phyloP scores from a whole-genome alignment of 139 green algal genomes.

The Zygnema cylindricum region DNA sequence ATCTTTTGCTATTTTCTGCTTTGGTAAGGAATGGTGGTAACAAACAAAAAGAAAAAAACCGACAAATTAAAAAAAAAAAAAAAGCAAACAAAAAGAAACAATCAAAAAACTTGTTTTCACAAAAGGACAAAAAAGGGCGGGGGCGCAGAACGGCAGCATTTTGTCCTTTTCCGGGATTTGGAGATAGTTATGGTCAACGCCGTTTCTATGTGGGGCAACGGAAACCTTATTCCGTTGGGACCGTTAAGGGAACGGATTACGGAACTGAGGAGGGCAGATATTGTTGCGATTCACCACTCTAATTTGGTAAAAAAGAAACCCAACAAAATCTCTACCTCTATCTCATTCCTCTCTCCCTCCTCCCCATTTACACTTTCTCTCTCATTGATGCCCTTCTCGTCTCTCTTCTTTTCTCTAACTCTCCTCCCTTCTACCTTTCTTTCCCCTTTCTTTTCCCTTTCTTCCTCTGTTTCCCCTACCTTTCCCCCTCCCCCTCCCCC shows the following conservation, averaged over 20 bases:
- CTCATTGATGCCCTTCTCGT: neutral
- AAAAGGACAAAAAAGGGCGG: neutral
- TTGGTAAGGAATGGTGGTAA: too few relatives aligned
- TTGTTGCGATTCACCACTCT: slow-evolving; percentile 49
- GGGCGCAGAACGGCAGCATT: slow-evolving; percentile 36
- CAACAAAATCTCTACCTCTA: neutral
- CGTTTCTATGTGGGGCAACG: slow-evolving; percentile 37
- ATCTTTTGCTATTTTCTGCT: too few relatives aligned
- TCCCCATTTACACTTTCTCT: neutral
- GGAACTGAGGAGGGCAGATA: slow-evolving; percentile 7
- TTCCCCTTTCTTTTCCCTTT: neutral
- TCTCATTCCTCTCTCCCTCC: neutral
- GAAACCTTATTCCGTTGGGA: slow-evolving; percentile 21
- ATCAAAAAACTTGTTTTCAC: neutral
- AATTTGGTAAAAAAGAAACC: slow-evolving; percentile 41
- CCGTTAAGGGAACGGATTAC: slow-evolving; percentile 42
- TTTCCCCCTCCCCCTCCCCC: neutral
- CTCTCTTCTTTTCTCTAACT: neutral
- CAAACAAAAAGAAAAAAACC: too few relatives aligned
- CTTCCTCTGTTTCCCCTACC: neutral
- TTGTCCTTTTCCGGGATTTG: slow-evolving; percentile 19
- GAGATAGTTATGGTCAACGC: slow-evolving; percentile 63
- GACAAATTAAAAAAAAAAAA: too few relatives aligned
- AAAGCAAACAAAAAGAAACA: too few relatives aligned
- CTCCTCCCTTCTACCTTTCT: neutral